phyloP scores from a whole-genome alignment of 768 basidiomycete genomes.

The Cyathus striatus region DNA sequence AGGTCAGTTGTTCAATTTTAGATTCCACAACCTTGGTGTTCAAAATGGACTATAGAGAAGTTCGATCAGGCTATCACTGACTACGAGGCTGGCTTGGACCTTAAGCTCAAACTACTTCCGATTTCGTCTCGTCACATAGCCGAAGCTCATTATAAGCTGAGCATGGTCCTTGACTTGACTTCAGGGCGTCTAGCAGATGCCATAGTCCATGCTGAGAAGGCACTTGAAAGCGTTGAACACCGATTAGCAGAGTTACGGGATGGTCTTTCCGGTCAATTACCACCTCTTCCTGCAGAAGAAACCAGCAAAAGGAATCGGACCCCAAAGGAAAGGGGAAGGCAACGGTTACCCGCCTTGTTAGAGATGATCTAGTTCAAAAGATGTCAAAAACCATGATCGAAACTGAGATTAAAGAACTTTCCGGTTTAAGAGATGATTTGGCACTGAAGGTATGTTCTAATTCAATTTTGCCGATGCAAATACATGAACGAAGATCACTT shows the following conservation, averaged over 20 bases:
- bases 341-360: constrained; percentile 33
- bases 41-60: constrained; percentile 57
- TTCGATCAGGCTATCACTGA: constrained; percentile 92
- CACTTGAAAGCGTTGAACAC: constrained; percentile 70
- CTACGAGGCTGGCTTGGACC: constrained; percentile 69
- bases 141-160: constrained; percentile 91
- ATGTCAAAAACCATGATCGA: constrained; percentile 75
- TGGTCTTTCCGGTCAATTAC: constrained; percentile 33
- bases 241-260: constrained; percentile 59
- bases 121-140: constrained; percentile 90
- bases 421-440: constrained; percentile 73
- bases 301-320: too few relatives aligned
- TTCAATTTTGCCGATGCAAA: too few relatives aligned
- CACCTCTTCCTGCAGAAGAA: constrained; percentile 21
- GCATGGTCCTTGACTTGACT: constrained; percentile 89
- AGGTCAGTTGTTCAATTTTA: constrained; percentile 44
- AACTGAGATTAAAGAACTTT: constrained; percentile 74
- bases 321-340: constrained; percentile 73
- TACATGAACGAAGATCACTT: too few relatives aligned
- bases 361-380: constrained; percentile 53
- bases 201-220: constrained; percentile 75
- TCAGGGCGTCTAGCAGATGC: constrained; percentile 80
- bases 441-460: constrained; percentile 62
- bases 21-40: constrained; percentile 1
- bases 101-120: constrained; percentile 74